These are phyloP conservation scores for Trypanosoma cruzi DNA, from an alignment of 208 protist species.

Conservation along the genomic window DNA sequence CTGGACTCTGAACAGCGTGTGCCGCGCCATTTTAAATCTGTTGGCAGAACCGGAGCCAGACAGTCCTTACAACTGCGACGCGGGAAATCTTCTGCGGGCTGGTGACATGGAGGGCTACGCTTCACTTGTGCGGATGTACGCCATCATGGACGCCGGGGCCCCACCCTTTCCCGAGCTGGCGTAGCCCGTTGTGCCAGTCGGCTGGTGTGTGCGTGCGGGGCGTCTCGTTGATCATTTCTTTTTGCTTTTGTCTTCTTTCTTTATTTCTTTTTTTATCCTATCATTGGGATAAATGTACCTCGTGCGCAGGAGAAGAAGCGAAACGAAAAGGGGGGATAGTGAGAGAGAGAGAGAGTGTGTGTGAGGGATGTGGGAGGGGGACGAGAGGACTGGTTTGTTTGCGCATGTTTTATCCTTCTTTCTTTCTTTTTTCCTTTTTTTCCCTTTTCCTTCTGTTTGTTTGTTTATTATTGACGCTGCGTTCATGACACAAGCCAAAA, in stretches of 20 bases:
- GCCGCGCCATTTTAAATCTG: conserved; percentile 76
- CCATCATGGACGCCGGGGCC: conserved; percentile 69
- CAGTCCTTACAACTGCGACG: conserved; percentile 93
- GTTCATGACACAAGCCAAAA: no score
- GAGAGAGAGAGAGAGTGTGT: not conserved
- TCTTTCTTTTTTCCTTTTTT: not conserved
- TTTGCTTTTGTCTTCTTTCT: conserved; percentile 17
- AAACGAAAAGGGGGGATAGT: not conserved
- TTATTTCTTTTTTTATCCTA: conserved; percentile 10
- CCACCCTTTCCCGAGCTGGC: conserved; percentile 41
- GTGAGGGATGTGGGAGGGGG: no score
- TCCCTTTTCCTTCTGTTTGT: not conserved
- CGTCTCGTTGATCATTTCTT: conserved; percentile 8
- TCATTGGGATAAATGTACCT: not conserved
- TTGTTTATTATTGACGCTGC: no score
- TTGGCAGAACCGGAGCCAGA: conserved; percentile 76
- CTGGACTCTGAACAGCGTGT: conserved; percentile 90
- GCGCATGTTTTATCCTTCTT: not conserved
- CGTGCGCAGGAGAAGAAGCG: not conserved
- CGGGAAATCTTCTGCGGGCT: conserved; percentile 85
- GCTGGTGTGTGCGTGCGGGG: not conserved
- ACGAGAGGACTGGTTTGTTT: not conserved
- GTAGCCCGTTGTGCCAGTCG: not conserved
- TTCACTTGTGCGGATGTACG: conserved; percentile 72
- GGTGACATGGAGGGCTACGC: conserved; percentile 69